phyloP scores from a whole-genome alignment of 441 rosid genomes.

The Adansonia madagascariensis region DNA sequence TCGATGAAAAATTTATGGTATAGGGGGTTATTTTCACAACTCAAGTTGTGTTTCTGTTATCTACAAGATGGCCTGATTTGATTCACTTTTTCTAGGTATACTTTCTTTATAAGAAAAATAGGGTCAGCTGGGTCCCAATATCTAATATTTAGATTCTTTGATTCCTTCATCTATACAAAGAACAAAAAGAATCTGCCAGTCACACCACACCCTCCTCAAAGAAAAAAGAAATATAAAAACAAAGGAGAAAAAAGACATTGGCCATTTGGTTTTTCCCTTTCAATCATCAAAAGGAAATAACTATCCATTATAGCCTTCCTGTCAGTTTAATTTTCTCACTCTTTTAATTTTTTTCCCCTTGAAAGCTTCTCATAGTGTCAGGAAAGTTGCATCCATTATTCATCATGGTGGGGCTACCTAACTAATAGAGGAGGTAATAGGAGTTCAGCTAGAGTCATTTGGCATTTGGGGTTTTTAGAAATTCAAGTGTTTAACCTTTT shows the following conservation, averaged over 20 bases:
- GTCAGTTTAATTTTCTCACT: slow-evolving; percentile 14
- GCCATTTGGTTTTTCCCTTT: slow-evolving; percentile 37
- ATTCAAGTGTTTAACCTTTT: no score
- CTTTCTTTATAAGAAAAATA: slow-evolving; percentile 33
- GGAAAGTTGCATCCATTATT: slow-evolving; percentile 50
- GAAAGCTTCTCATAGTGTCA: slow-evolving; percentile 36
- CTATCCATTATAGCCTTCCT: slow-evolving; percentile 39
- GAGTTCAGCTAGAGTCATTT: no score
- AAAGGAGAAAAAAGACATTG: slow-evolving; percentile 26
- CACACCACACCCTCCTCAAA: slow-evolving; percentile 43
- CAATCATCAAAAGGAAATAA: slow-evolving; percentile 36
- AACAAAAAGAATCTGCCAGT: slow-evolving; percentile 89
- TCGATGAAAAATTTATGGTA: slow-evolving; percentile 8
- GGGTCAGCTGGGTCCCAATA: slow-evolving; percentile 42
- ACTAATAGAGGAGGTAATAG: slow-evolving; percentile 25
- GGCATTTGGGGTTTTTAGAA: no score
- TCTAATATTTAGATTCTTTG: slow-evolving; percentile 70
- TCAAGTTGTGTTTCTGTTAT: neutral
- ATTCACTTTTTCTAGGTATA: slow-evolving; percentile 29
- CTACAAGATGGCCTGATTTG: slow-evolving; percentile 33
- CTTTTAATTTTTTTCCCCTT: slow-evolving; percentile 3
- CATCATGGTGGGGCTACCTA: slow-evolving; percentile 62
- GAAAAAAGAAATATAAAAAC: slow-evolving; percentile 9
- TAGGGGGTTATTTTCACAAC: slow-evolving; percentile 18
- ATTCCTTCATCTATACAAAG: slow-evolving; percentile 68